Conservation (phyloP, 1,284 basidiomycete genomes). For the Tetrapyrgos nigripes region DNA sequence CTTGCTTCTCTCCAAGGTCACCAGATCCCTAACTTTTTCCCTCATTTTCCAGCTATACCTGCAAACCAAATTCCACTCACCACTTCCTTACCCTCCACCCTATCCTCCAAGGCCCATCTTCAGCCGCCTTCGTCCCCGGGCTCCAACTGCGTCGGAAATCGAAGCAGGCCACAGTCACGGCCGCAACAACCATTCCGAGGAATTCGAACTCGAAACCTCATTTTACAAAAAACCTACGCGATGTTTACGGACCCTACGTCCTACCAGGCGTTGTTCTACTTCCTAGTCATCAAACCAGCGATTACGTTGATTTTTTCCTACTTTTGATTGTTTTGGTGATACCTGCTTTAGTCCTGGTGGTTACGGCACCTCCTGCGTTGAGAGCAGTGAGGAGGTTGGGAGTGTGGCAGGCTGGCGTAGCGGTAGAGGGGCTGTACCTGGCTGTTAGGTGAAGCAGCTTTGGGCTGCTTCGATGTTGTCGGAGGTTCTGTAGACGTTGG, state of each 20-base stretch:
- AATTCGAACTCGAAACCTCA: slow-evolving; percentile 57
- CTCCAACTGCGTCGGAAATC: slow-evolving; percentile 52
- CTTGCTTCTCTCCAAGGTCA: slow-evolving; percentile 6
- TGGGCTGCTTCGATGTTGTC: not conserved
- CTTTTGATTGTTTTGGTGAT: slow-evolving; percentile 62
- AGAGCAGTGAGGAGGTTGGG: slow-evolving; percentile 69
- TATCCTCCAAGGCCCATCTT: slow-evolving; percentile 71
- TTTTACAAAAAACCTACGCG: slow-evolving; percentile 82
- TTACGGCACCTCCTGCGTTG: slow-evolving; percentile 71
- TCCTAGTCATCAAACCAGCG: slow-evolving; percentile 81
- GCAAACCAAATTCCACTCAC: slow-evolving; percentile 73
- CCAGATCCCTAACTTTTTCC: slow-evolving; percentile 14
- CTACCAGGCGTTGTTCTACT: slow-evolving; percentile 84
- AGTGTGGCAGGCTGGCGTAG: slow-evolving; percentile 81
- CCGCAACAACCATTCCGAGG: slow-evolving; percentile 22
- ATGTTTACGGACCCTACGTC: slow-evolving; percentile 84
- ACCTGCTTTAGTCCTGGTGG: slow-evolving; percentile 58
- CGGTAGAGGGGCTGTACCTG: slow-evolving; percentile 74
- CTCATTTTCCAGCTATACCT: slow-evolving; percentile 55
- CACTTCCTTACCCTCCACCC: slow-evolving; percentile 61
- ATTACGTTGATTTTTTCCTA: slow-evolving; percentile 75
- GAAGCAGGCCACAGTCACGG: slow-evolving; percentile 46
- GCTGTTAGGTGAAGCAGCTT: slow-evolving; percentile 42
- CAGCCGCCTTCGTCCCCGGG: slow-evolving; percentile 51
- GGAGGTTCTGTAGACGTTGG: not conserved